Base-by-base conservation (phyloP, 306 rosid genomes). In the Oxytropis ochrocephala region DNA sequence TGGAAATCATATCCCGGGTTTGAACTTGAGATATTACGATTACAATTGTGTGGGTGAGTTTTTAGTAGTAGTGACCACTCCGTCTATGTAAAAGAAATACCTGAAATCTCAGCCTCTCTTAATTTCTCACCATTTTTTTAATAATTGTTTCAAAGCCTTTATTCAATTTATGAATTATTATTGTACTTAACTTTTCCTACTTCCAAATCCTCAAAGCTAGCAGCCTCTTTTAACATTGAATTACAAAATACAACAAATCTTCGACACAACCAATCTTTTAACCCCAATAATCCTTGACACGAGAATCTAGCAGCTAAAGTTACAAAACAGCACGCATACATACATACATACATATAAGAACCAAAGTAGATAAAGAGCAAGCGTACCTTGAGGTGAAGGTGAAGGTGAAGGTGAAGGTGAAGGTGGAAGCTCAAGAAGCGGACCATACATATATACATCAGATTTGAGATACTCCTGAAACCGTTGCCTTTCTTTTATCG, bases 361-460 rank as follows among this genome's bases (percentile, higher is more conserved):
- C 24, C 13, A 11, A 69, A 70, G 32, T 29, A 47, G 39, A 59
- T 7, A 54, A 13, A 2, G 2, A 12, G 21, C 17, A 46, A 44
- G 18, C 5, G 32, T 67, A 91, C 90, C 96, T 80, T 63, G 74
- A 44, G 69, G 41, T 24, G 3, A 21, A 21, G 24, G 29, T 24
- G 29, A 24, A 24, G 69, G 41, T 24, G 3, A 21, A 21, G 24
- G 29, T 24, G 29, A 24, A 24, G 69, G 41, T 42, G 81, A 52
- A 49, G 6, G 67, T 48, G 91, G 74, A 52, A 78, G 61, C 55
- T 11, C 75, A 72, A 83, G 75, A 13, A 87, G 43, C 19, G 92
- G 67, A 73, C 82, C 85, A 80, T 83, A 88, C 96, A 89, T 81
- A 79, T 86, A 89, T 59, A 41, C 78, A 64, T 89, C 89, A 50